These are phyloP conservation scores for Trypanosoma boissoni DNA, from an alignment of 208 protist genomes.

Conservation along the genomic window DNA sequence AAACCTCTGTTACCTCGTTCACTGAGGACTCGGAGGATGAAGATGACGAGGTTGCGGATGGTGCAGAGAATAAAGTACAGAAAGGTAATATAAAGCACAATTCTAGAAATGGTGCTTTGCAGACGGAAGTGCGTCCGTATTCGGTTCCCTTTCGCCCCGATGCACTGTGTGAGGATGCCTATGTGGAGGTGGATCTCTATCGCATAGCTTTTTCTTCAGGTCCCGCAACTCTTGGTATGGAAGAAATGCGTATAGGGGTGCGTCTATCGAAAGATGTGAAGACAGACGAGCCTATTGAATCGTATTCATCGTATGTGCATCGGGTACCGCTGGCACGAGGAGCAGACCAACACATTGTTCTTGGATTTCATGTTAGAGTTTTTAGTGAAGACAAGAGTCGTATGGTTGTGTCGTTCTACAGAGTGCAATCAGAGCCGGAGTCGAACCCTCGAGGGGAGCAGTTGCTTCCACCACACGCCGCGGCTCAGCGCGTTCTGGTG, in stretches of 20 bases:
- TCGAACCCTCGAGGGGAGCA: constrained; percentile 28
- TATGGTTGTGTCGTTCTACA: constrained; percentile 77
- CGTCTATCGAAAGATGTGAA: constrained; percentile 74
- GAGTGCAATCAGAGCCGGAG: constrained; percentile 44
- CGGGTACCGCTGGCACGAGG: constrained; percentile 61
- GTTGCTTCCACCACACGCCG: constrained; percentile 20
- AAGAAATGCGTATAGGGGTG: constrained; percentile 72
- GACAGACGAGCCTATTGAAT: constrained; percentile 61
- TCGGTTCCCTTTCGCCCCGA: background rate
- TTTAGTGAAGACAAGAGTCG: constrained; percentile 65
- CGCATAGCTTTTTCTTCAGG: constrained; percentile 72
- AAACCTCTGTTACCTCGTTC: constrained; percentile 14
- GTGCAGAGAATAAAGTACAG: background rate
- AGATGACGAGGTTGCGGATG: background rate
- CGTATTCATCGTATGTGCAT: constrained; percentile 85
- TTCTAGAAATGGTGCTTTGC: background rate
- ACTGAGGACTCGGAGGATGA: constrained; percentile 11
- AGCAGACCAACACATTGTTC: constrained; percentile 47
- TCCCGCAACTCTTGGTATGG: constrained; percentile 43
- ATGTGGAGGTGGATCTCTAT: constrained; percentile 63
- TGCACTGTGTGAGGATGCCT: constrained; percentile 9
- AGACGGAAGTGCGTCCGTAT: constrained; percentile 1
- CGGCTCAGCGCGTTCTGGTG: constrained; percentile 47
- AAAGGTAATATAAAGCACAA: background rate
- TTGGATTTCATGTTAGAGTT: constrained; percentile 60